phyloP scores from a whole-genome alignment of 805 yeast species.

The Scheffersomyces spartinae region DNA sequence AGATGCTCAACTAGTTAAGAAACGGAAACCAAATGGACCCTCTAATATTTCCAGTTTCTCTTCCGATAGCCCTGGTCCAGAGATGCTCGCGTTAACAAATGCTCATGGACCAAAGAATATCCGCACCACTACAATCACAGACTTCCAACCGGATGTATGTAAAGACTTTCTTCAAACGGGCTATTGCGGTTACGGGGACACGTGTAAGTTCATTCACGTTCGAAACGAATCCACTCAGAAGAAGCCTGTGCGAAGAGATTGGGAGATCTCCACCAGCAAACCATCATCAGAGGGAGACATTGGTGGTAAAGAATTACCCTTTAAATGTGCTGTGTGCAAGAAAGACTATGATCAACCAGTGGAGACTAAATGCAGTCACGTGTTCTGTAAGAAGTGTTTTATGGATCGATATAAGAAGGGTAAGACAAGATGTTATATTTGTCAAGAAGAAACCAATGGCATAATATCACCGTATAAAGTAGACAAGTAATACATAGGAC shows the following conservation, averaged over 20 bases:
- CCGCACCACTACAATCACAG: conserved; percentile 58
- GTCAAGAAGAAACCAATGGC: conserved; percentile 52
- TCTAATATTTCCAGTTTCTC: too few relatives aligned
- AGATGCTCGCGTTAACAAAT: too few relatives aligned
- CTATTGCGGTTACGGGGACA: conserved; percentile 94
- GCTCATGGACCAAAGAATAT: too few relatives aligned
- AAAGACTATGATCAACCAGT: conserved; percentile 44
- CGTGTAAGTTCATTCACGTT: conserved; percentile 87
- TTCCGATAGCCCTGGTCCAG: too few relatives aligned
- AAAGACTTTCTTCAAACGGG: conserved; percentile 89
- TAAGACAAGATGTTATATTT: conserved; percentile 40
- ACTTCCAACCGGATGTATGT: conserved; percentile 89
- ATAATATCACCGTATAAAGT: too few relatives aligned
- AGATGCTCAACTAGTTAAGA: too few relatives aligned
- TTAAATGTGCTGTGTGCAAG: conserved; percentile 52
- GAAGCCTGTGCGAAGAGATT: conserved; percentile 53
- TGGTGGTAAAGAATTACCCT: conserved; percentile 31
- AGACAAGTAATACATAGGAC: too few relatives aligned
- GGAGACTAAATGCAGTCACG: conserved; percentile 49
- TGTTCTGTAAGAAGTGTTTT: conserved; percentile 55
- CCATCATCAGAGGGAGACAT: conserved; percentile 3
- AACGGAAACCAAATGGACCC: too few relatives aligned
- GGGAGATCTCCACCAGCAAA: conserved; percentile 38
- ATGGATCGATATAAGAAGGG: conserved; percentile 29
- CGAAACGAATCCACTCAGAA: conserved; percentile 75